A percentile compares a stretch with the other conserved stretches of the same genome.
Conservation (phyloP, 1,284 basidiomycete genomes). For the Trametes sp. region DNA sequence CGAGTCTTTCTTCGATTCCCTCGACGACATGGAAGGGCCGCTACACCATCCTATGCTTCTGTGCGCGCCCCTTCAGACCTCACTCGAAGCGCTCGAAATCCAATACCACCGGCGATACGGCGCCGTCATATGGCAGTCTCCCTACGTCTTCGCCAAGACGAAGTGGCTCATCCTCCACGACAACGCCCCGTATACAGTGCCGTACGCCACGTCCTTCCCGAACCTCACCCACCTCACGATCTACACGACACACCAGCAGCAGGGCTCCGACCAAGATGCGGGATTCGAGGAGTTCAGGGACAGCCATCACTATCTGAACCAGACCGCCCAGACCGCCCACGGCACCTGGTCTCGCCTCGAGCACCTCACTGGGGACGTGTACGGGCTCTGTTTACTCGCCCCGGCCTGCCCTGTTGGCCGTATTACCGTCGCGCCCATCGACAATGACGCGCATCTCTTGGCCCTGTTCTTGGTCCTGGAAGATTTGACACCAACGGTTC, state of each 20-base stretch:
- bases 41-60: neutral
- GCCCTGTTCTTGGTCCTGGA: neutral
- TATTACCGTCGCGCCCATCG: neutral
- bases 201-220: conserved; percentile 15
- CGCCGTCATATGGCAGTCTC: neutral
- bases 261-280: neutral
- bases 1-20: conserved; percentile 1
- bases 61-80: neutral
- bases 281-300: neutral
- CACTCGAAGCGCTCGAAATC: conserved; percentile 2
- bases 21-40: neutral
- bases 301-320: conserved; percentile 6
- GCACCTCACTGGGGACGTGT: neutral
- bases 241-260: neutral
- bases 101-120: neutral
- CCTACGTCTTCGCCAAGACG: conserved; percentile 3
- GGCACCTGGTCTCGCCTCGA: conserved; percentile 9
- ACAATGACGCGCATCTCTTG: neutral
- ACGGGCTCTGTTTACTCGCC: conserved; percentile 8
- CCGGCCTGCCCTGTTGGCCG: conserved; percentile 1
- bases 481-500: neutral
- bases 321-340: neutral
- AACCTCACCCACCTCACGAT: conserved; percentile 11
- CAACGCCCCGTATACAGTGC: conserved; percentile 2
- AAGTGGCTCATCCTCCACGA: conserved; percentile 9